Base-by-base conservation (phyloP, 176 grass and related monocot species). In the Panicum miliaceum region DNA sequence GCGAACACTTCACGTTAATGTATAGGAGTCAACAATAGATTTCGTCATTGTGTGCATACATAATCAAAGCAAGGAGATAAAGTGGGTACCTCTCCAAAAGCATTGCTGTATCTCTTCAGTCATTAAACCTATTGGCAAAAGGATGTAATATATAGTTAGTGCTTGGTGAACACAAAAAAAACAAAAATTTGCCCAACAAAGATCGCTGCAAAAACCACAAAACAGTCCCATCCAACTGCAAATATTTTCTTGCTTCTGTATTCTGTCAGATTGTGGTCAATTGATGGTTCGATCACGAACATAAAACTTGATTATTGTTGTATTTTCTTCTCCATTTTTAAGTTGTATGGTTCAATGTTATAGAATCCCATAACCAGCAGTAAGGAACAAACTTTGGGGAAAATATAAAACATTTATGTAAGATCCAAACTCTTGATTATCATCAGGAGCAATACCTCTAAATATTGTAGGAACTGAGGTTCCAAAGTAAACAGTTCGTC, bases 381-480 rank as follows among this genome's bases (percentile, higher is more conserved):
- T 73, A 87, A 74, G 26, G 47, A 87, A 66, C 26, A 75, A 75
- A n/a, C 11, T 35, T 81, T 20, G 20, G 34, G 77, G 7, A 4
- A 15, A 36, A 36, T n/a, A 4, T 12, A 37, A 68, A 23, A 53
- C 10, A 12, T 22, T 46, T 42, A 51, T 75, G 59, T 19, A 57
- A 58, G 64, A 5, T 81, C 57, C 36, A 81, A 73, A 73, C 16
- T 57, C 35, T 34, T 45, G 37, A 36, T 76, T 74, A 40, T 85
- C 26, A 50, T 58, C 27, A 26, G 50, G 22, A 68, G 26, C 26
- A 76, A 47, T 90, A 94, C 94, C 94, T 84, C 87, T 92, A 85
- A 97, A 97, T 88, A 97, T 97, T 80, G 91, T 90, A 57, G 94
- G 86, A 70, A 94, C 61, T 81, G 94, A 94, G 38, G 91, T 97